Evolutionary conservation across 257 asterid genomes (phyloP), one percentile per base, ranked within the genome.

Genomic region (Salvia rosmarinus): DNA sequence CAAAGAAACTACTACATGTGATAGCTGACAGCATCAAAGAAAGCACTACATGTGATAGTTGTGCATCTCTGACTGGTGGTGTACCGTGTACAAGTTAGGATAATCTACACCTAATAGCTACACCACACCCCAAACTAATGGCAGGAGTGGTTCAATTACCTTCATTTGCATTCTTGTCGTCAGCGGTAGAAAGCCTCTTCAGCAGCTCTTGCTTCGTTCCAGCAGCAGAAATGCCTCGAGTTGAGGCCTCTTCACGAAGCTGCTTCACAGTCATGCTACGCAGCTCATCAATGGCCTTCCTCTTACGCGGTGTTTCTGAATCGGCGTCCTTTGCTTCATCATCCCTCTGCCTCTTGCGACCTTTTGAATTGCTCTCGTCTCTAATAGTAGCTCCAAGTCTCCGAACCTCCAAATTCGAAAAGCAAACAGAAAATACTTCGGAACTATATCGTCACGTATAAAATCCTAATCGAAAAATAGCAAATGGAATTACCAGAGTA

Each of bases 141-240:
- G 43, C 5, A 39, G 32, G 64, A 6, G 34, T 4, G 20, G 23
- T 42, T 37, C 68, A 43, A 17, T 25, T 85, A 88, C 96, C 92
- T 77, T 57, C 80, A 19, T 23, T 43, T 39, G 75, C 71, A 43
- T 43, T 56, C 39, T 63, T 20, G 35, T 63, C 83, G 2, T 70
- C 80, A 57, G 63, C 83, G 37, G 62, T 75, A 11, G 78, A 86
- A 11, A 93, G 95, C 82, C 90, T 90, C 70, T 85, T 82, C 37
- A 90, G 25, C 61, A 93, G 91, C 82, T 87, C 89, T 51, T 85
- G 88, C 84, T 90, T 93, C 11, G 89, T 80, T 73, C 96, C 95
- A 60, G 70, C 64, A 42, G 81, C 52, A 16, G 82, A 79, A 82
- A 90, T 28, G 67, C 95, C 97, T 34, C 74, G 82, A 70, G 37